phyloP scores from a whole-genome alignment of 1,284 basidiomycete genomes.

The Cerioporus squamosus region DNA sequence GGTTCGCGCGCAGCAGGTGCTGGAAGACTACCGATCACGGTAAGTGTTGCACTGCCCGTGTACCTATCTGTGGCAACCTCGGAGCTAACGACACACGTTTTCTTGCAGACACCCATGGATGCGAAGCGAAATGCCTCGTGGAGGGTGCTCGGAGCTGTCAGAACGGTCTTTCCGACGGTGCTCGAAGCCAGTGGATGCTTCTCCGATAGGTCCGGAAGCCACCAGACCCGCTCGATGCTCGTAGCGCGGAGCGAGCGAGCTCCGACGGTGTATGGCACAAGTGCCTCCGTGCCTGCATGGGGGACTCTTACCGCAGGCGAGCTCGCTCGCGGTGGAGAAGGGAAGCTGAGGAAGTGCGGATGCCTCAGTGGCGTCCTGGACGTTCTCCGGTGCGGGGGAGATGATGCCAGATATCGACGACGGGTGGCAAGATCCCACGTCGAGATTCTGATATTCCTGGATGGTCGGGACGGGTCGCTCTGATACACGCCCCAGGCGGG shows the following conservation, averaged over 20 bases:
- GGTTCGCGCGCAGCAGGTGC: not conserved
- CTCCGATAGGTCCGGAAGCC: constrained; percentile 2
- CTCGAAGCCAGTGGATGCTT: constrained; percentile 1
- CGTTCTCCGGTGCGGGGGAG: not conserved
- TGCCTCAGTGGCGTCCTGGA: too few species aligned
- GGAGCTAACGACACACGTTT: not conserved
- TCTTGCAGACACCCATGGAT: not conserved
- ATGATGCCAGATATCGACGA: constrained; percentile 12
- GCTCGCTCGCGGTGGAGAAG: too few species aligned
- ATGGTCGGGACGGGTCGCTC: not conserved
- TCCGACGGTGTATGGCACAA: constrained; percentile 11
- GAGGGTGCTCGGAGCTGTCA: too few species aligned
- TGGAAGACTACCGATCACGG: not conserved
- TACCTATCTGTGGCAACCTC: not conserved
- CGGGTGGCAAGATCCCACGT: not conserved
- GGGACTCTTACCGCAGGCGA: not conserved
- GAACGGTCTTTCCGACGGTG: too few species aligned
- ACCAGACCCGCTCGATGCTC: not conserved
- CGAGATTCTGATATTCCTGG: constrained; percentile 6
- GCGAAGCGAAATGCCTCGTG: not conserved
- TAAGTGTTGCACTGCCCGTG: too few species aligned
- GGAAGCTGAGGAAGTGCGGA: too few species aligned
- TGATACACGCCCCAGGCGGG: constrained; percentile 7
- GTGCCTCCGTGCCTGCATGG: not conserved
- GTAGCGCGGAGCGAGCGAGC: too few species aligned